Evolutionary conservation across 2,329 filamentous ascomycete genomes (phyloP).

Genomic region (Botrytis paeoniae): DNA sequence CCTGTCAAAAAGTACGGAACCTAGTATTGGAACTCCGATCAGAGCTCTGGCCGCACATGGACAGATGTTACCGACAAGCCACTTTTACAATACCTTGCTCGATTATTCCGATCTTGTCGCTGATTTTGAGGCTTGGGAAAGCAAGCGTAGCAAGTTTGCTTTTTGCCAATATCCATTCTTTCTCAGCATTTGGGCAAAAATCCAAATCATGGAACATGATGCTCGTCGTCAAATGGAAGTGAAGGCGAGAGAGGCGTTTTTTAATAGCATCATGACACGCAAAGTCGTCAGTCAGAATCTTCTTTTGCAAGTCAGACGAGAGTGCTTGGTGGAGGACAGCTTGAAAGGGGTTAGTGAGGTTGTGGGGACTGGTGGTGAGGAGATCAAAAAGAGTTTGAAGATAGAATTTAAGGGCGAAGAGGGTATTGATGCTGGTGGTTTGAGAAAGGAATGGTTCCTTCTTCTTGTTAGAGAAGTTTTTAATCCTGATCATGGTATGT

Average conservation of each 20-base stretch:
- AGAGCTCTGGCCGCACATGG: slow-evolving; percentile 48
- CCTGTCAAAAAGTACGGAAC: slow-evolving; percentile 4
- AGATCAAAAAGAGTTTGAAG: slow-evolving; percentile 84
- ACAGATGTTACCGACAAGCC: slow-evolving; percentile 72
- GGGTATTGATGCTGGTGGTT: slow-evolving; percentile 83
- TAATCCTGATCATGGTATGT: slow-evolving; percentile 80
- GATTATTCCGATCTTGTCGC: slow-evolving; percentile 82
- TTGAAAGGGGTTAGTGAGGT: slow-evolving; percentile 81
- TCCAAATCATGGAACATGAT: slow-evolving; percentile 84
- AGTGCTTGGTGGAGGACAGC: slow-evolving; percentile 87
- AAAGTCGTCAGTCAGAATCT: slow-evolving; percentile 75
- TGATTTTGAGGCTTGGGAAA: slow-evolving; percentile 88
- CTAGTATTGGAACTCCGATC: slow-evolving; percentile 14
- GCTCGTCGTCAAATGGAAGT: slow-evolving; percentile 84
- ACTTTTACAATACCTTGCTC: slow-evolving; percentile 84
- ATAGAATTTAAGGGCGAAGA: slow-evolving; percentile 88
- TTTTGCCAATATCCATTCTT: slow-evolving; percentile 94
- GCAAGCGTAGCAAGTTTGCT: slow-evolving; percentile 68
- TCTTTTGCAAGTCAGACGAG: slow-evolving; percentile 71
- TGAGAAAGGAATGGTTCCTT: slow-evolving; percentile 93
- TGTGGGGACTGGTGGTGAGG: slow-evolving; percentile 74
- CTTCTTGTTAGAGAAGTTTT: slow-evolving; percentile 86
- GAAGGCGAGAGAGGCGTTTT: slow-evolving; percentile 85
- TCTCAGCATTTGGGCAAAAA: slow-evolving; percentile 88
- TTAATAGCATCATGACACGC: slow-evolving; percentile 78